Conservation (phyloP, 73 alveolate genomes). For the Paramecium caudatum region DNA sequence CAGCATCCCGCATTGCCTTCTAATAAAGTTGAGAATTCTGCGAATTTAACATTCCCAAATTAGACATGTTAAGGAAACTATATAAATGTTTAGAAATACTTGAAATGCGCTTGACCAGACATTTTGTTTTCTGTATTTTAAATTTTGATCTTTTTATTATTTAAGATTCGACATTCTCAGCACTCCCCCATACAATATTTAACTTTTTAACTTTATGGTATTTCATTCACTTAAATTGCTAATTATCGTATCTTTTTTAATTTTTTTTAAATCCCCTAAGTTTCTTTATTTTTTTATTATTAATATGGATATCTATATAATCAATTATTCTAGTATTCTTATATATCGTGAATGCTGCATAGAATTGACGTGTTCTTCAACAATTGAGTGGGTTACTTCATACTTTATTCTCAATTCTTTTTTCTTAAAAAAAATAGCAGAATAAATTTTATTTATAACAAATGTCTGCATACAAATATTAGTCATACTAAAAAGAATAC, state of each 20-base stretch:
- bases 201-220: slow-evolving; percentile 51
- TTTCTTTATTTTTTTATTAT: slow-evolving; percentile 14
- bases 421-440: too few relatives aligned
- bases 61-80: slow-evolving; percentile 48
- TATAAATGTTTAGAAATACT: slow-evolving; percentile 27
- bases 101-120: slow-evolving; percentile 46
- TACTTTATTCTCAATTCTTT: too few relatives aligned
- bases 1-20: slow-evolving; percentile 48
- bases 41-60: slow-evolving; percentile 8
- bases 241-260: slow-evolving; percentile 43
- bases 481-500: too few relatives aligned
- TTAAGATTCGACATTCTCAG: slow-evolving; percentile 32
- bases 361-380: too few relatives aligned
- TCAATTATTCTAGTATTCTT: too few relatives aligned
- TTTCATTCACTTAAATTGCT: slow-evolving; percentile 32
- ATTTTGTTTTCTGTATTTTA: neutral
- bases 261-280: slow-evolving; percentile 40
- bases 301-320: too few relatives aligned
- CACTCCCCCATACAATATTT: slow-evolving; percentile 31
- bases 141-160: slow-evolving; percentile 35
- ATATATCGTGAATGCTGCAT: too few relatives aligned
- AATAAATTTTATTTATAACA: too few relatives aligned
- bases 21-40: neutral
- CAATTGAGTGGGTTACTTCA: too few relatives aligned
- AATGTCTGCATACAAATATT: too few relatives aligned